These are phyloP conservation scores for Vanderwaltozyma yarrowii DNA, from an alignment of 805 yeast species.

Conservation along the genomic window DNA sequence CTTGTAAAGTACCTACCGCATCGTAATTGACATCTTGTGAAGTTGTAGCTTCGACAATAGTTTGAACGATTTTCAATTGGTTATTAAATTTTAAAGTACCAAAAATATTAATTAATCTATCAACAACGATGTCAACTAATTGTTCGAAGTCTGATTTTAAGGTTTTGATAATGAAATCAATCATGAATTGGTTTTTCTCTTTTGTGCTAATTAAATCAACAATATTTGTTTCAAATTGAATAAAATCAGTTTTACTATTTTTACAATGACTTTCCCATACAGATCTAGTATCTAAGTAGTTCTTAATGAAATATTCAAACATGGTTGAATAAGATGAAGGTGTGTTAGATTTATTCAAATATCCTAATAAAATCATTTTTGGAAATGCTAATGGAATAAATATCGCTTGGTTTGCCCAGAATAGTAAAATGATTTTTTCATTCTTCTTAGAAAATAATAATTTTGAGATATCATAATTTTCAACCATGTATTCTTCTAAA, in stretches of 20 bases:
- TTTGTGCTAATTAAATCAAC: conserved; percentile 50
- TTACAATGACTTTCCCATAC: conserved; percentile 36
- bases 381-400: conserved; percentile 42
- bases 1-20: conserved; percentile 43
- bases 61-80: conserved; percentile 48
- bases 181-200: conserved; percentile 47
- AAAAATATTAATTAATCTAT: conserved; percentile 48
- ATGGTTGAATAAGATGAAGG: conserved; percentile 35
- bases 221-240: conserved; percentile 46
- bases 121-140: conserved; percentile 39
- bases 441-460: conserved; percentile 42
- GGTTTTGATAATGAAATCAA: conserved; percentile 49
- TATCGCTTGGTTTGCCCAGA: conserved; percentile 59
- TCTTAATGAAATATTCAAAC: conserved; percentile 36
- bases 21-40: conserved; percentile 38
- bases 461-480: conserved; percentile 36
- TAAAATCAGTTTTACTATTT: conserved; percentile 40
- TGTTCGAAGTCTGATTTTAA: conserved; percentile 37
- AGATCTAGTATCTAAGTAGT: conserved; percentile 39
- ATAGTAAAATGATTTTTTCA: conserved; percentile 49
- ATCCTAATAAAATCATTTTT: conserved; percentile 41
- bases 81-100: conserved; percentile 43
- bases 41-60: conserved; percentile 46
- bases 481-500: conserved; percentile 39
- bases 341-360: conserved; percentile 30